These are phyloP conservation scores for Pisolithus thermaeus DNA, from an alignment of 1,284 basidiomycete genomes.

Conservation along the genomic window DNA sequence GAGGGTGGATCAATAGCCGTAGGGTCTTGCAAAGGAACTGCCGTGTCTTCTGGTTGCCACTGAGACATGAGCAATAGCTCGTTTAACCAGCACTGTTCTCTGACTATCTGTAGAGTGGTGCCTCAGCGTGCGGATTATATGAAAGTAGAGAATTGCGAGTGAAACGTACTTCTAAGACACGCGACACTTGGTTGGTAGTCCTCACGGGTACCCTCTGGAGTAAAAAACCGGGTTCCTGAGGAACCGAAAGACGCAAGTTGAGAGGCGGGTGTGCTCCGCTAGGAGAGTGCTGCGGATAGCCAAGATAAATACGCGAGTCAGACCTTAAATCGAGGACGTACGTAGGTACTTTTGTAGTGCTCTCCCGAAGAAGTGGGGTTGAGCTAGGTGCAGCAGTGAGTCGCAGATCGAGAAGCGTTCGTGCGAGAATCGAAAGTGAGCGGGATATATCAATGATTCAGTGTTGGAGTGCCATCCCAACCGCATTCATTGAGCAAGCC, in stretches of 20 bases:
- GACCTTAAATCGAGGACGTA: slow-evolving; percentile 22
- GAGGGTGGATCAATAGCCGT: slow-evolving; percentile 5
- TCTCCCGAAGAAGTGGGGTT: slow-evolving; percentile 23
- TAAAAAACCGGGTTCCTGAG: slow-evolving; percentile 67
- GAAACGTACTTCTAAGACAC: slow-evolving; percentile 54
- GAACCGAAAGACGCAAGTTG: slow-evolving; percentile 55
- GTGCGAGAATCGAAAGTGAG: background rate
- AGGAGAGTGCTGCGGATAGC: slow-evolving; percentile 56
- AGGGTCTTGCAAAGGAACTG: slow-evolving; percentile 6
- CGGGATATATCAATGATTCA: slow-evolving; percentile 15
- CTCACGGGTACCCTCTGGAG: slow-evolving; percentile 64
- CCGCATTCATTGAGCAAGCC: too few species aligned
- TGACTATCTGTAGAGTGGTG: slow-evolving; percentile 48
- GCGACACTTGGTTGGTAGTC: slow-evolving; percentile 65
- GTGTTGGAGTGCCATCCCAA: slow-evolving; percentile 1
- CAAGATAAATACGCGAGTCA: slow-evolving; percentile 3
- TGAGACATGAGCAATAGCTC: slow-evolving; percentile 50
- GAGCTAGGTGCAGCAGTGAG: slow-evolving; percentile 18
- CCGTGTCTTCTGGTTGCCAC: slow-evolving; percentile 45
- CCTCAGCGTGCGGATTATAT: background rate
- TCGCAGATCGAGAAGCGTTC: background rate
- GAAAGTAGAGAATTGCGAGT: background rate
- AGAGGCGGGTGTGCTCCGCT: slow-evolving; percentile 59
- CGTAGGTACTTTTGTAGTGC: slow-evolving; percentile 38
- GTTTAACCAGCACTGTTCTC: slow-evolving; percentile 76